Conservation (phyloP, 2,329 filamentous ascomycete genomes). For the Calonectria henricotiae region DNA sequence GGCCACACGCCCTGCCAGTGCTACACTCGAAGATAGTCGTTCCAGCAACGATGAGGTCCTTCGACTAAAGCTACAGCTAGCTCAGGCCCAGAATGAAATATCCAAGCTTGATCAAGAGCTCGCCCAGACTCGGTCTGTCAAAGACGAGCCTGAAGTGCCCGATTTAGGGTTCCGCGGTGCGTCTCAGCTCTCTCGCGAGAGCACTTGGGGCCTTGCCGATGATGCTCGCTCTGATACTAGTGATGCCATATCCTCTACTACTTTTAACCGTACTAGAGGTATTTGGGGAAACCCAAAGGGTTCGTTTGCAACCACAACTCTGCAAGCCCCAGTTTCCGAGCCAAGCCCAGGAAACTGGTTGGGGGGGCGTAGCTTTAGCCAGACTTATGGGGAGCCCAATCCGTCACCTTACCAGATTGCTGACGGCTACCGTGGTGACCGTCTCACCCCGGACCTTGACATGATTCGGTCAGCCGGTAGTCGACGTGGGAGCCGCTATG, state of each 20-base stretch:
- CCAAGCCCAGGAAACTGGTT: slow-evolving; percentile 64
- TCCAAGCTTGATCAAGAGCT: slow-evolving; percentile 81
- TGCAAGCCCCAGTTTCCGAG: slow-evolving; percentile 59
- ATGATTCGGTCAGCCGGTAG: slow-evolving; percentile 61
- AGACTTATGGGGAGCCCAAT: slow-evolving; percentile 61
- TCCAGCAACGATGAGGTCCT: slow-evolving; percentile 73
- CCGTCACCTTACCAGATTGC: slow-evolving; percentile 55
- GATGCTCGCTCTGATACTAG: slow-evolving; percentile 73
- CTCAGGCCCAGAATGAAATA: slow-evolving; percentile 80
- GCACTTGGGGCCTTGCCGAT: slow-evolving; percentile 69
- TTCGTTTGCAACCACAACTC: slow-evolving; percentile 55
- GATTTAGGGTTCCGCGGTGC: slow-evolving; percentile 46
- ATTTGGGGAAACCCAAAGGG: slow-evolving; percentile 72
- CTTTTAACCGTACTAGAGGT: slow-evolving; percentile 69
- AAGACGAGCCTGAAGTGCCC: slow-evolving; percentile 64
- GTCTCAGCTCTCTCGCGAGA: slow-evolving; percentile 57
- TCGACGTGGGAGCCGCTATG: slow-evolving; percentile 67
- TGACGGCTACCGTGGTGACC: slow-evolving; percentile 65
- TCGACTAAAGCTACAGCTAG: slow-evolving; percentile 80
- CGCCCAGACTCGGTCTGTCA: slow-evolving; percentile 74
- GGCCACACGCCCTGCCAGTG: slow-evolving; percentile 70
- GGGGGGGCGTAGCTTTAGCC: slow-evolving; percentile 60
- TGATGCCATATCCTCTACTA: slow-evolving; percentile 68
- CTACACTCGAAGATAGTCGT: slow-evolving; percentile 63
- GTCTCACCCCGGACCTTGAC: slow-evolving; percentile 67